Conservation (phyloP, 2,329 filamentous ascomycete genomes). For the Piedraia hortae region DNA sequence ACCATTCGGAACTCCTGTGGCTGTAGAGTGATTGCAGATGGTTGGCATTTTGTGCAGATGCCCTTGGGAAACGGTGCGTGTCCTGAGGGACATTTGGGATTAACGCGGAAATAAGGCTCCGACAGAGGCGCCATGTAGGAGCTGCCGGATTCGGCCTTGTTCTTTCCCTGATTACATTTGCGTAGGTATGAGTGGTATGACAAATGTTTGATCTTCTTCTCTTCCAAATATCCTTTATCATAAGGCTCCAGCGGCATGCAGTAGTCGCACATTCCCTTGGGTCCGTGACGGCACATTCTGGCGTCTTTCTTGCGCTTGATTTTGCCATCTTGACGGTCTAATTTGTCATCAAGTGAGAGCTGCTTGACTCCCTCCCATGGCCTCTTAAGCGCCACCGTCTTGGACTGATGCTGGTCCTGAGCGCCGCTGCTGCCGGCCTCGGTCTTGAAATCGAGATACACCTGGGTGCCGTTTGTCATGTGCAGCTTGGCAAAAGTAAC, state of each 20-base stretch:
- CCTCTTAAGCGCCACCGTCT: conserved; percentile 41
- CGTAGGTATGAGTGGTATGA: conserved; percentile 87
- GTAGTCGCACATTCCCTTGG: conserved; percentile 97
- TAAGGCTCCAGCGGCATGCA: conserved; percentile 95
- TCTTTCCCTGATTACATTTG: conserved; percentile 87
- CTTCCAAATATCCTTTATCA: conserved; percentile 58
- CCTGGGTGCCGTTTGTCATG: conserved; percentile 54
- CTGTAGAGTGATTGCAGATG: conserved; percentile 83
- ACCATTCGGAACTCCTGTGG: conserved; percentile 90
- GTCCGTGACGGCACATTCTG: conserved; percentile 84
- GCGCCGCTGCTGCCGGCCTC: conserved; percentile 20
- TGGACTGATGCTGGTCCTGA: conserved; percentile 30
- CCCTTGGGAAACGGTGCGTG: conserved; percentile 86
- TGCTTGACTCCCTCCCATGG: conserved; percentile 85
- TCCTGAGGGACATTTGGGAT: conserved; percentile 67
- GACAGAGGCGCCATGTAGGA: conserved; percentile 89
- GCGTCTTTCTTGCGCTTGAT: conserved; percentile 45
- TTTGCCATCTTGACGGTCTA: conserved; percentile 78
- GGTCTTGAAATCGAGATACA: conserved; percentile 53
- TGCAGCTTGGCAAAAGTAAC: conserved; percentile 30
- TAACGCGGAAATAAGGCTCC: conserved; percentile 80
- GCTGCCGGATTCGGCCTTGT: conserved; percentile 76
- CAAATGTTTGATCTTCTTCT: conserved; percentile 96
- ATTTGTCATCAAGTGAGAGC: conserved; percentile 55
- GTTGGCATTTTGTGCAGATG: conserved; percentile 95